Percentiles rank a stretch among this genome's conserved stretches.
Evolutionary conservation across 768 basidiomycete species (phyloP).

Genomic region (Cubamyces lactineus): DNA sequence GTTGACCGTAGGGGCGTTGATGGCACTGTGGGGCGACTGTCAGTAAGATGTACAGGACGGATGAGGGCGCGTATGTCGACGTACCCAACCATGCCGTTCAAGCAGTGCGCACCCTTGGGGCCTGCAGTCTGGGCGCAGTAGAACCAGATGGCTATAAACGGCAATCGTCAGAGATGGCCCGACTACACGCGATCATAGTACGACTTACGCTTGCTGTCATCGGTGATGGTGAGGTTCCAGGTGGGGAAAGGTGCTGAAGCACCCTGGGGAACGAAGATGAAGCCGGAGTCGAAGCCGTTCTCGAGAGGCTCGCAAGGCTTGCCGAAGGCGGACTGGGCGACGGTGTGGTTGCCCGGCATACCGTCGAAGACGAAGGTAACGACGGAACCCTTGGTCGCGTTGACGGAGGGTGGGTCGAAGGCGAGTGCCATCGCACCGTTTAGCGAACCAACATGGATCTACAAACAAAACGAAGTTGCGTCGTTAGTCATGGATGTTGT

Average conservation of each 20-base stretch:
- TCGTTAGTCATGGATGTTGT: too few relatives aligned
- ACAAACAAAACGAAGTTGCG: neutral
- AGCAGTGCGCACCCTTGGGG: constrained; percentile 46
- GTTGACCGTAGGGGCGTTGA: constrained; percentile 53
- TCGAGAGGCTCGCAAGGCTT: constrained; percentile 47
- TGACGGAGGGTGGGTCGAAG: constrained; percentile 49
- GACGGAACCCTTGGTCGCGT: constrained; percentile 46
- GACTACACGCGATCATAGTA: neutral
- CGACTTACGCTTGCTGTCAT: constrained; percentile 48
- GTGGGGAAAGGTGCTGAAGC: constrained; percentile 37
- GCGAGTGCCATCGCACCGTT: constrained; percentile 40
- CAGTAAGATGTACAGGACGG: too few relatives aligned
- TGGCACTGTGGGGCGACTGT: constrained; percentile 37
- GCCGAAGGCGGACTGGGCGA: constrained; percentile 54
- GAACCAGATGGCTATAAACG: constrained; percentile 54
- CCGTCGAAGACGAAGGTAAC: constrained; percentile 56
- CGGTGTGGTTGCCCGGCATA: constrained; percentile 54
- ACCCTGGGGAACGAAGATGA: constrained; percentile 42
- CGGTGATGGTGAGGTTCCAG: constrained; percentile 56
- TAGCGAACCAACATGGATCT: constrained; percentile 46
- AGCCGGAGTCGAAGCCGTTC: constrained; percentile 61
- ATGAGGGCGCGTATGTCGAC: neutral
- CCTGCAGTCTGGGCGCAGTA: constrained; percentile 53
- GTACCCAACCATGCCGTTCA: constrained; percentile 40
- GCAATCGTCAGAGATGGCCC: neutral